Conservation (phyloP, 768 basidiomycete genomes). For the Boletus sensibilis region DNA sequence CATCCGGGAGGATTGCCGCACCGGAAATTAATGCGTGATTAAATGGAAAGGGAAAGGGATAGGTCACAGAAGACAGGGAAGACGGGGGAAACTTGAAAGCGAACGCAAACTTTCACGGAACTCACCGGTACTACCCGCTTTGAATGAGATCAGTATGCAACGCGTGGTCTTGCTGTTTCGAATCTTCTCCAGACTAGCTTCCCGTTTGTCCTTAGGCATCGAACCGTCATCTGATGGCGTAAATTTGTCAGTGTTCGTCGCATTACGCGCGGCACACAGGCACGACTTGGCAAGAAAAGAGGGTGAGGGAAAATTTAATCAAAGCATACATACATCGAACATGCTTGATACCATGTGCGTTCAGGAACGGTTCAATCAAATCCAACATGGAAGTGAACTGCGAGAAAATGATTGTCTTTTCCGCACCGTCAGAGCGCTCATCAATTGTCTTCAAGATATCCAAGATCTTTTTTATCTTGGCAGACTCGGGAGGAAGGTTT, state of each 20-base stretch:
- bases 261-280: neutral
- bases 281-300: neutral
- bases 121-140: slow-evolving; percentile 89
- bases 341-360: slow-evolving; percentile 61
- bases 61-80: neutral
- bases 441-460: slow-evolving; percentile 68
- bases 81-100: neutral
- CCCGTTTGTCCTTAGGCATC: slow-evolving; percentile 76
- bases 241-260: slow-evolving; percentile 4
- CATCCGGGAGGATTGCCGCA: neutral
- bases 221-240: slow-evolving; percentile 74
- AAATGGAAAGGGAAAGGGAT: neutral
- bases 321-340: slow-evolving; percentile 72
- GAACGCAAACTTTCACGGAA: slow-evolving; percentile 3
- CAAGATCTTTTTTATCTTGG: slow-evolving; percentile 85
- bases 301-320: neutral
- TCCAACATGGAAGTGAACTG: slow-evolving; percentile 90
- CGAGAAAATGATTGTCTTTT: slow-evolving; percentile 97
- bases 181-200: slow-evolving; percentile 73
- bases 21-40: neutral
- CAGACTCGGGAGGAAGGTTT: slow-evolving; percentile 63
- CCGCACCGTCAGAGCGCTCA: slow-evolving; percentile 50
- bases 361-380: slow-evolving; percentile 82
- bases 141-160: slow-evolving; percentile 94
- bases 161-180: slow-evolving; percentile 52